Evolutionary conservation across 163 green algal genomes (phyloP), one percentile per base, ranked within the genome.

Genomic region (Coccomyxa subellipsoidea): DNA sequence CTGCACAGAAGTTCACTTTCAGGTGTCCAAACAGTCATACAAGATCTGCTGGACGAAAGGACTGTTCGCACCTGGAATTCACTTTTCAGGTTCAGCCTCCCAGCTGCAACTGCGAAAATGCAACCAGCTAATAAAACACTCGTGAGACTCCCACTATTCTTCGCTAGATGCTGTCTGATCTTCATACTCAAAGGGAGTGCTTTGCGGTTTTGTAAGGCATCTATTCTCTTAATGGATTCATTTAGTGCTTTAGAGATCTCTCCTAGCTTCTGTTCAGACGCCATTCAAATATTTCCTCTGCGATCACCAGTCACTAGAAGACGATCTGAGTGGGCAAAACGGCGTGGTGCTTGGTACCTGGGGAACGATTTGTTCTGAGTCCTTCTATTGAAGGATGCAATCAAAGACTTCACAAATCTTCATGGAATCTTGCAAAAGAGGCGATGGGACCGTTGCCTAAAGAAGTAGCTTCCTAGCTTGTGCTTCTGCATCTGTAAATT

Each of bases 41-140:
- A n/a, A n/a, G n/a, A n/a, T n/a, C n/a, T n/a, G n/a, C n/a, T n/a
- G n/a, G 32, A 40, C 21, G 18, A 40, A 38, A 38, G 40, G 8
- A 27, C 10, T 10, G 32, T 25, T 38, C 18, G 32, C 70, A 85
- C 79, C 83, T 84, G 34, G 75, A 82, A 34, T 59, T 82, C 23
- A n/a, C 40, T 39, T n/a, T 84, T 84, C 25, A 79, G 66, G 15
- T 75, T 34, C 29, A 87, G 69, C 25, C 70, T 71, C 27, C 76
- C 84, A 1, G 88, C 31, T 6, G 89, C 88, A n/a, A 93, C 82
- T 9, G 66, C 83, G 39, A 93, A 83, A 34, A 92, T 54, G 8
- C 79, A 77, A 34, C 83, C 86, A 1, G 89, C 83, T 40, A 93
- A 38, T 0, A 81, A n/a, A 18, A 90, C 40, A 34, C 88, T 89